phyloP scores from a whole-genome alignment of 306 rosid genomes.

The Vicia villosa region DNA sequence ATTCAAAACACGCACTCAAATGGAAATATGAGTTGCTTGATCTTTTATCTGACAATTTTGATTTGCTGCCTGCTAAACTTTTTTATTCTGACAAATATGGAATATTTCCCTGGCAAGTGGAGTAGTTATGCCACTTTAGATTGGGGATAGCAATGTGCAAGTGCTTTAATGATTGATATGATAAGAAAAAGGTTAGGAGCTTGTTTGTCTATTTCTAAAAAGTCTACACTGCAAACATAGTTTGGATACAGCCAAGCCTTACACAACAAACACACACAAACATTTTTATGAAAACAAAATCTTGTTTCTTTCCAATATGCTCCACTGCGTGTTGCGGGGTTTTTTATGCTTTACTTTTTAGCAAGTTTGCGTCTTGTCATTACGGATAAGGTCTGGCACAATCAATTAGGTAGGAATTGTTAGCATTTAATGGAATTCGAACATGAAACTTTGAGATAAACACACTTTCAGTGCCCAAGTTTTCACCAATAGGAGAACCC shows the following conservation, averaged over 20 bases:
- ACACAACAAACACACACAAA: not conserved
- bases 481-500: no score
- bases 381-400: not conserved
- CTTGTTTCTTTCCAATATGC: not conserved
- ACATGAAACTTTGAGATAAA: no score
- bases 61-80: not conserved
- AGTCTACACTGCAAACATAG: not conserved
- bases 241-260: not conserved
- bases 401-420: no score
- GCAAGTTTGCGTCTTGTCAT: not conserved
- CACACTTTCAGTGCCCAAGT: no score
- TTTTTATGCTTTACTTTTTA: not conserved
- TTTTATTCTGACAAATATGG: no score
- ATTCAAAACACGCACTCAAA: not conserved
- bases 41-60: not conserved
- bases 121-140: not conserved
- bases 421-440: no score
- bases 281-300: not conserved
- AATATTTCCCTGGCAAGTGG: no score
- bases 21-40: not conserved
- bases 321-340: not conserved
- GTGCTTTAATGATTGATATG: not conserved
- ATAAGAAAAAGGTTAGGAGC: not conserved
- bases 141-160: not conserved
- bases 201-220: not conserved